These are phyloP conservation scores for Lepidopterella palustris DNA, from an alignment of 495 filamentous ascomycete genomes.

Conservation along the genomic window DNA sequence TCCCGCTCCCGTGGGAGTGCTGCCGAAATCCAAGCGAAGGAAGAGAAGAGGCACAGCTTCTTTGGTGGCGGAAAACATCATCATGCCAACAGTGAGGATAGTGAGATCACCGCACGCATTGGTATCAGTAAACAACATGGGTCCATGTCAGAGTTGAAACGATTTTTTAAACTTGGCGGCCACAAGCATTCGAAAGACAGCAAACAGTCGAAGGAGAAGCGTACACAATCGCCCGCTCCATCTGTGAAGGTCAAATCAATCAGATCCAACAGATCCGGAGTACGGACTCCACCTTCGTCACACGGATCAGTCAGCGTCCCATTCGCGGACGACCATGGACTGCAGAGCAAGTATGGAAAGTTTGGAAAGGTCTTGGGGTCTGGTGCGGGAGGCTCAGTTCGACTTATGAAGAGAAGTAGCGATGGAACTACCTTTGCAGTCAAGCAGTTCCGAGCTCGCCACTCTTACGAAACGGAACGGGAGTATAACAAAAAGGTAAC, in stretches of 20 bases:
- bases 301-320: constrained; percentile 61
- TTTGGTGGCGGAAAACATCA: constrained; percentile 39
- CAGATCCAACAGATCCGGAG: constrained; percentile 32
- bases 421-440: constrained; percentile 93
- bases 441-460: constrained; percentile 90
- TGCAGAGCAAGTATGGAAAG: constrained; percentile 89
- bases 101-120: constrained; percentile 8
- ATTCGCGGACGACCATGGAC: constrained; percentile 89
- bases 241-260: constrained; percentile 38
- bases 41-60: constrained; percentile 43
- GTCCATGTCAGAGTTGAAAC: constrained; percentile 90
- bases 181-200: constrained; percentile 40
- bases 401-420: constrained; percentile 84
- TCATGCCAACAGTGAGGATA: constrained; percentile 41
- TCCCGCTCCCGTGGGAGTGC: constrained; percentile 29
- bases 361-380: constrained; percentile 89
- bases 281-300: constrained; percentile 52
- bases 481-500: constrained; percentile 99
- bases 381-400: constrained; percentile 90
- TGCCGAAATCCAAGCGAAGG: constrained; percentile 7
- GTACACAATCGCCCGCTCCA: constrained; percentile 53
- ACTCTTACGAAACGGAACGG: constrained; percentile 86
- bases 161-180: constrained; percentile 75
- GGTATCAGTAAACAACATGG: constrained; percentile 54
- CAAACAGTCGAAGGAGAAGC: constrained; percentile 49